Conservation (phyloP, 2,329 filamentous ascomycete genomes). For the Claviceps sp. region DNA sequence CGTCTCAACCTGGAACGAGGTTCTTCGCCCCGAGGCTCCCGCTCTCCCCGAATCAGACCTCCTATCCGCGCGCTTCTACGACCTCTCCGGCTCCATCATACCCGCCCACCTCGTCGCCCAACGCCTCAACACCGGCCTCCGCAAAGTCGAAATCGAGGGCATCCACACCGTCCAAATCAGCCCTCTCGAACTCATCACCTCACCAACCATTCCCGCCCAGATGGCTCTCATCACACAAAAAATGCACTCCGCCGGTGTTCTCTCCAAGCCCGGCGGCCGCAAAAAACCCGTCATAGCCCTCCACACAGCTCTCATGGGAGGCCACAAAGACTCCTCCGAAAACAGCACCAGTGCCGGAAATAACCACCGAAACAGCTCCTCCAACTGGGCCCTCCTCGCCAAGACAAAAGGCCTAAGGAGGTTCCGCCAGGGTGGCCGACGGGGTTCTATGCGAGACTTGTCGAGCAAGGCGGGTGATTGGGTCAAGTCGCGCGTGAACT, state of each 20-base stretch:
- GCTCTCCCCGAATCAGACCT: constrained; percentile 28
- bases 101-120: constrained; percentile 33
- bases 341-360: not conserved
- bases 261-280: constrained; percentile 7
- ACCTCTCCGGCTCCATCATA: constrained; percentile 35
- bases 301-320: constrained; percentile 1
- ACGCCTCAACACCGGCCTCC: constrained; percentile 29
- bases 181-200: constrained; percentile 34
- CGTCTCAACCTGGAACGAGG: constrained; percentile 28
- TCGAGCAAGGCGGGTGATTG: constrained; percentile 15
- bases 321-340: not conserved
- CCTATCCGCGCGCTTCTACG: constrained; percentile 34
- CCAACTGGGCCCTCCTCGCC: constrained; percentile 3
- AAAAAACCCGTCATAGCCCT: constrained; percentile 5
- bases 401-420: constrained; percentile 6
- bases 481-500: constrained; percentile 13
- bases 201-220: constrained; percentile 36
- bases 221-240: constrained; percentile 26
- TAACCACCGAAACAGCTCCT: not conserved
- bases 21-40: constrained; percentile 26
- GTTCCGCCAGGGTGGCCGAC: constrained; percentile 3
- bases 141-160: constrained; percentile 21
- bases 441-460: constrained; percentile 12
- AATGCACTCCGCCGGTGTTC: constrained; percentile 11
- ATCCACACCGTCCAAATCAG: constrained; percentile 26